Conservation (phyloP, 805 yeast genomes). For the Candida nemodendra region DNA sequence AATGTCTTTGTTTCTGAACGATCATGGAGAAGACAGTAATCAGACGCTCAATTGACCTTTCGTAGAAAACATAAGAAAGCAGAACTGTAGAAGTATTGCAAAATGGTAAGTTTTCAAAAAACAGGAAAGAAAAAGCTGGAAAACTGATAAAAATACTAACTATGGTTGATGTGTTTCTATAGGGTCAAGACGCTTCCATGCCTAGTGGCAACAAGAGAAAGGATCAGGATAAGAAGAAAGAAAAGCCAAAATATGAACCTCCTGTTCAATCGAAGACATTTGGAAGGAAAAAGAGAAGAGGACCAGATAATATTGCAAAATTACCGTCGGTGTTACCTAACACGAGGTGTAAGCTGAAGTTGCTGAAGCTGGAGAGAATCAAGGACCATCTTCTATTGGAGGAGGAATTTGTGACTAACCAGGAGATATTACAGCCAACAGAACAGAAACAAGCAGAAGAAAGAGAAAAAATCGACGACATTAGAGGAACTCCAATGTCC, state of each 20-base stretch:
- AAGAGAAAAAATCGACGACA: conserved; percentile 89
- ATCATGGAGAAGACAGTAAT: too few relatives aligned
- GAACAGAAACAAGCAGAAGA: conserved; percentile 97
- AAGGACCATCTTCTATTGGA: conserved; percentile 93
- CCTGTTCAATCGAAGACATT: conserved; percentile 88
- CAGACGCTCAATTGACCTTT: too few relatives aligned
- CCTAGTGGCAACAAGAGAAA: conserved; percentile 35
- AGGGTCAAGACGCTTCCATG: conserved; percentile 37
- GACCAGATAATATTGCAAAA: conserved; percentile 70
- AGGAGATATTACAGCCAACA: conserved; percentile 91
- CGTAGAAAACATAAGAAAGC: too few relatives aligned
- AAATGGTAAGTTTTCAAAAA: conserved; percentile 22
- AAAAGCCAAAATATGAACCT: conserved; percentile 97
- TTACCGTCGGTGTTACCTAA: conserved; percentile 88
- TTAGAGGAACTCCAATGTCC: conserved; percentile 95
- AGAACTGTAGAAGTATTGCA: conserved; percentile 5
- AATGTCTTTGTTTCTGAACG: too few relatives aligned
- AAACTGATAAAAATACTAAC: conserved; percentile 14
- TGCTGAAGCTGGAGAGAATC: conserved; percentile 90
- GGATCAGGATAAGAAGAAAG: conserved; percentile 51
- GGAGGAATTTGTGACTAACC: conserved; percentile 93
- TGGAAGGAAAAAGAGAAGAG: conserved; percentile 91
- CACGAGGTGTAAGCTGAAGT: conserved; percentile 88
- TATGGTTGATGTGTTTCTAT: background rate
- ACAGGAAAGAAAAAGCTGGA: too few relatives aligned